Evolutionary conservation across 2,329 filamentous ascomycete species (phyloP).

Genomic region (Penicillium sp.): DNA sequence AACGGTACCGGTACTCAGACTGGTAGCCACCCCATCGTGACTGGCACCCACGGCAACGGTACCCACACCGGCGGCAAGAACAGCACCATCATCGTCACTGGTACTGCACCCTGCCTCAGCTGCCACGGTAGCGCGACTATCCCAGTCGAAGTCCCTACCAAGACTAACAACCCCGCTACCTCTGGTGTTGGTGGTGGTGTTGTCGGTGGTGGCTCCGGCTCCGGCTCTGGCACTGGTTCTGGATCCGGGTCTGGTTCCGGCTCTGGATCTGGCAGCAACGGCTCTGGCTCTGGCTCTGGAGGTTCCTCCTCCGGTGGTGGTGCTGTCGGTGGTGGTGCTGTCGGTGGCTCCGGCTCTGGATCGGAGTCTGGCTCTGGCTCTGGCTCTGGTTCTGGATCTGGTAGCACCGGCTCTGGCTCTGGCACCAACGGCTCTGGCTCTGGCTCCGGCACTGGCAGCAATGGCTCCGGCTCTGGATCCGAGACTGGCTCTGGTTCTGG

Average conservation of each 20-base stretch:
- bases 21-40: constrained; percentile 19
- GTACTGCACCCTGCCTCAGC: constrained; percentile 9
- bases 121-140: constrained; percentile 5
- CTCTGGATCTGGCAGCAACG: too few species aligned
- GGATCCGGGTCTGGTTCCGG: too few species aligned
- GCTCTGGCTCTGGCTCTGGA: too few species aligned
- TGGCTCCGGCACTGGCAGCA: constrained; percentile 1
- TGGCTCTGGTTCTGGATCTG: too few species aligned
- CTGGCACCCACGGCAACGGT: constrained; percentile 12
- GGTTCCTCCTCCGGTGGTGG: too few species aligned
- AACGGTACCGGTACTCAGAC: too few species aligned
- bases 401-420: not conserved
- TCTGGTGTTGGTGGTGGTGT: not conserved
- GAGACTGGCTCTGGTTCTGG: not conserved
- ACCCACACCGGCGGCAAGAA: constrained; percentile 5
- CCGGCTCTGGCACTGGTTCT: not conserved
- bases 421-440: constrained; percentile 6
- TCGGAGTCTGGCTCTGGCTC: too few species aligned
- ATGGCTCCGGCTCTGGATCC: not conserved
- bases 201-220: constrained; percentile 4
- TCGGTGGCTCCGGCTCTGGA: too few species aligned
- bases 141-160: constrained; percentile 3
- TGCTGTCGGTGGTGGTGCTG: too few species aligned
- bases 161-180: not conserved
- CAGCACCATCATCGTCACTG: constrained; percentile 12